A percentile compares a stretch with the other conserved stretches of the same genome.
phyloP scores from a whole-genome alignment of 768 basidiomycete species.

The Naganishia vishniacii region DNA sequence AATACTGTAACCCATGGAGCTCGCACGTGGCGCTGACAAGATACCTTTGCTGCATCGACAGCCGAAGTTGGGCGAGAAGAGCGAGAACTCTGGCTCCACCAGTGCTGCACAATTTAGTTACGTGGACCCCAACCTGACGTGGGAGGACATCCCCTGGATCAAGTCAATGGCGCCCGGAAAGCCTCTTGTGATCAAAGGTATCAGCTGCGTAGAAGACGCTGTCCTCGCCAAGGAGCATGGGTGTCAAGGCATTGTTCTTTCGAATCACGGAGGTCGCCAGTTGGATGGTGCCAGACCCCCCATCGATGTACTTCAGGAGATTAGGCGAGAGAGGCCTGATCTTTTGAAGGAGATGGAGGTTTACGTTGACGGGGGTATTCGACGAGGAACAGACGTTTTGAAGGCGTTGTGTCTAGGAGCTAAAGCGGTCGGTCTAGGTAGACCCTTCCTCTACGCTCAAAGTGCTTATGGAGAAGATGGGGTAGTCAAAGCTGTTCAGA shows the following conservation, averaged over 20 bases:
- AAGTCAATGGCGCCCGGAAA: constrained; percentile 36
- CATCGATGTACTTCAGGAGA: constrained; percentile 56
- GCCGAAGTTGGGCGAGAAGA: constrained; percentile 35
- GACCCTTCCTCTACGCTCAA: constrained; percentile 71
- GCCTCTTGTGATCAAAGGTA: constrained; percentile 50
- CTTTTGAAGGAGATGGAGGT: constrained; percentile 52
- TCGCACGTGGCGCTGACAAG: background rate
- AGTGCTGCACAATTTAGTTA: constrained; percentile 28
- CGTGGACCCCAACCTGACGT: constrained; percentile 38
- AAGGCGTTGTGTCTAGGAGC: constrained; percentile 61
- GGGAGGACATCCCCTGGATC: constrained; percentile 49
- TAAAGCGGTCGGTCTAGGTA: constrained; percentile 74
- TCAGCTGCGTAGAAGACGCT: constrained; percentile 48
- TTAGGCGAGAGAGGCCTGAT: constrained; percentile 50
- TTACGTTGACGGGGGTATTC: constrained; percentile 54
- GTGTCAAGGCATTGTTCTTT: constrained; percentile 51
- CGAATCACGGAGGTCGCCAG: constrained; percentile 57
- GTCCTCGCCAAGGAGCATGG: constrained; percentile 49
- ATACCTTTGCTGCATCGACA: constrained; percentile 46
- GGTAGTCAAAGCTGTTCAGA: constrained; percentile 35
- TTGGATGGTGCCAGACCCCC: constrained; percentile 69
- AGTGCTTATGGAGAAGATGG: constrained; percentile 38
- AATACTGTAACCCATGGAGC: background rate
- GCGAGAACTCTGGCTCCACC: constrained; percentile 24
- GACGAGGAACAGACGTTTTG: constrained; percentile 54